These are phyloP conservation scores for Euptelea pleiosperma DNA, from an alignment of 164 flowering plant species.

Conservation along the genomic window DNA sequence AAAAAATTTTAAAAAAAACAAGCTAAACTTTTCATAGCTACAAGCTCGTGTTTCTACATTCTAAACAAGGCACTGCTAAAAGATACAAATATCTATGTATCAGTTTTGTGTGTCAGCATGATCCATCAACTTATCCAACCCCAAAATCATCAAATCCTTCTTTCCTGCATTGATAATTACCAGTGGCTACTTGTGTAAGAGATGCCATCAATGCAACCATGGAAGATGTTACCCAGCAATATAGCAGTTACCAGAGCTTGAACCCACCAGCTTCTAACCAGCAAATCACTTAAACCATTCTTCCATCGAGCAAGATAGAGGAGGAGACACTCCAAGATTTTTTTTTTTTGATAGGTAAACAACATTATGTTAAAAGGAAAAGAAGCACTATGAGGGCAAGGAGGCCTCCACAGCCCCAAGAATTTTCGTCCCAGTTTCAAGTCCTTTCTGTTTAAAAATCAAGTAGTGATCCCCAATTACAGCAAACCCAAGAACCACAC, in stretches of 20 bases:
- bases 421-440: background rate
- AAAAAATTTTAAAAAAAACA: background rate
- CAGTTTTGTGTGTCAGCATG: no score
- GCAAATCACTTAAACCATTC: background rate
- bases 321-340: no score
- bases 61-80: background rate
- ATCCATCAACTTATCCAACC: background rate
- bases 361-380: no score
- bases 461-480: background rate
- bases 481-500: conserved; percentile 3
- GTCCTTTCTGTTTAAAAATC: background rate
- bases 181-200: background rate
- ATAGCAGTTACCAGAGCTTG: background rate
- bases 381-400: background rate
- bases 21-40: background rate
- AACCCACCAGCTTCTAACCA: background rate
- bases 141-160: background rate
- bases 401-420: background rate
- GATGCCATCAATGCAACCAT: background rate
- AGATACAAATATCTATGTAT: background rate
- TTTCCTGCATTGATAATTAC: background rate
- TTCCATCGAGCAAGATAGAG: background rate
- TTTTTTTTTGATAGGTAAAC: no score
- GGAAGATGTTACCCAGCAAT: background rate
- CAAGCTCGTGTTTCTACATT: background rate